Evolutionary conservation across 192 early-diverging fungal species (phyloP).

Genomic region (Linnemannia elongata): DNA sequence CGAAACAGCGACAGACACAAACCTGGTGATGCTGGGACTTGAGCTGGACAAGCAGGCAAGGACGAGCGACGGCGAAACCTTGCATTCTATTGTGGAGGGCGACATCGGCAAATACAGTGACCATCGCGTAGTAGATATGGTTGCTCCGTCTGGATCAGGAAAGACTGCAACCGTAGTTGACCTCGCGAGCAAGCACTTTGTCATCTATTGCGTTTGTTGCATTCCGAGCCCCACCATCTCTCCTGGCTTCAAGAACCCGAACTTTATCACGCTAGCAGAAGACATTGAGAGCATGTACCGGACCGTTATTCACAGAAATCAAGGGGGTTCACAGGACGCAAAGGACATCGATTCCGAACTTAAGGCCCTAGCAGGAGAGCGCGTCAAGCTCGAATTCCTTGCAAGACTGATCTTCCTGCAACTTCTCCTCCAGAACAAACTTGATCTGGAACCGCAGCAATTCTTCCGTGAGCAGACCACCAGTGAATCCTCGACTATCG

Average conservation of each 20-base stretch:
- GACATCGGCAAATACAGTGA: conserved; percentile 32
- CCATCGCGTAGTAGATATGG: conserved; percentile 34
- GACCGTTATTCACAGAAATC: too few species aligned
- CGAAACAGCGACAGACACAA: conserved; percentile 1
- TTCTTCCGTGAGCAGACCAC: background rate
- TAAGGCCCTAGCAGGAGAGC: too few species aligned
- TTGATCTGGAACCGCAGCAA: background rate
- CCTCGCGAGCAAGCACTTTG: too few species aligned
- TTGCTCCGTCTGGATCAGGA: background rate
- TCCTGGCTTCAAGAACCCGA: too few species aligned
- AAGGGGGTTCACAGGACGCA: too few species aligned
- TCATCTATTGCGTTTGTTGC: too few species aligned
- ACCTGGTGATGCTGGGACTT: too few species aligned
- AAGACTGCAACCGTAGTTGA: too few species aligned
- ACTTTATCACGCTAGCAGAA: too few species aligned
- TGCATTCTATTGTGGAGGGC: conserved; percentile 21
- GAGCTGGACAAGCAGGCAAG: conserved; percentile 11
- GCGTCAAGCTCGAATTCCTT: conserved; percentile 21
- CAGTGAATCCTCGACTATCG: conserved; percentile 27
- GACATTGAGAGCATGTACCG: too few species aligned
- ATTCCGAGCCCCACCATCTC: too few species aligned
- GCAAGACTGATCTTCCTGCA: conserved; percentile 44
- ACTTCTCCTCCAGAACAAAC: background rate
- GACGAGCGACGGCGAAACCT: conserved; percentile 25
- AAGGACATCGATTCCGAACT: too few species aligned